Percentiles rank a stretch among this genome's conserved stretches.
phyloP scores from a whole-genome alignment of 495 filamentous ascomycete genomes.

The Pyrenopolyporus hunteri region DNA sequence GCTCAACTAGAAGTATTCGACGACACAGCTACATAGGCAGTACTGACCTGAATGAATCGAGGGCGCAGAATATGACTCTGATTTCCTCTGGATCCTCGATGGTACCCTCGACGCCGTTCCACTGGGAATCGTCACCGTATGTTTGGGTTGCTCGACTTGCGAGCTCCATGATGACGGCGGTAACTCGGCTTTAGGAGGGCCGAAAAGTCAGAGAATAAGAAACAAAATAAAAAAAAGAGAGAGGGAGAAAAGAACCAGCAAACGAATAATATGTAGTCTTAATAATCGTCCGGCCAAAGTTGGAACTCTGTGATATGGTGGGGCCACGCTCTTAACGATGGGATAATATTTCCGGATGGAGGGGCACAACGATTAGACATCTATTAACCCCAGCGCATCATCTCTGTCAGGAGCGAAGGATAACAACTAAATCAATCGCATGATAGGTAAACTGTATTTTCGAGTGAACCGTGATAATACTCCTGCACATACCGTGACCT shows the following conservation, averaged over 20 bases:
- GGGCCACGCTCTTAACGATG: background rate
- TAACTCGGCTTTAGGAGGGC: background rate
- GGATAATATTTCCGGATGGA: conserved; percentile 28
- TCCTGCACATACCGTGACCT: no score
- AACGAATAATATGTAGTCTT: conserved; percentile 1
- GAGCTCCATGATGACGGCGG: conserved; percentile 27
- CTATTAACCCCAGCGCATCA: conserved; percentile 13
- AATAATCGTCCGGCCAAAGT: background rate
- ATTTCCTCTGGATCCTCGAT: conserved; percentile 77
- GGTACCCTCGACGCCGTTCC: conserved; percentile 65
- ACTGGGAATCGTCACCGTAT: conserved; percentile 47
- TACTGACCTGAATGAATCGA: conserved; percentile 87
- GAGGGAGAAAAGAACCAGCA: background rate
- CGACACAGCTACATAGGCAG: conserved; percentile 31
- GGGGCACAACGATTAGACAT: conserved; percentile 15
- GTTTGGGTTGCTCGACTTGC: background rate
- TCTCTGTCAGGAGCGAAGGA: conserved; percentile 5
- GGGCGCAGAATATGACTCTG: conserved; percentile 72
- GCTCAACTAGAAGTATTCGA: conserved; percentile 16
- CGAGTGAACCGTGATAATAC: background rate
- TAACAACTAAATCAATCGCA: conserved; percentile 7
- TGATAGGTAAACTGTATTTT: background rate
- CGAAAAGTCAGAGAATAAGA: background rate
- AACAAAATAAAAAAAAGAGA: background rate
- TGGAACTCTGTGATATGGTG: background rate